Base-by-base conservation (phyloP, 768 basidiomycete species). In the Sporobolomyces pararoseus region DNA sequence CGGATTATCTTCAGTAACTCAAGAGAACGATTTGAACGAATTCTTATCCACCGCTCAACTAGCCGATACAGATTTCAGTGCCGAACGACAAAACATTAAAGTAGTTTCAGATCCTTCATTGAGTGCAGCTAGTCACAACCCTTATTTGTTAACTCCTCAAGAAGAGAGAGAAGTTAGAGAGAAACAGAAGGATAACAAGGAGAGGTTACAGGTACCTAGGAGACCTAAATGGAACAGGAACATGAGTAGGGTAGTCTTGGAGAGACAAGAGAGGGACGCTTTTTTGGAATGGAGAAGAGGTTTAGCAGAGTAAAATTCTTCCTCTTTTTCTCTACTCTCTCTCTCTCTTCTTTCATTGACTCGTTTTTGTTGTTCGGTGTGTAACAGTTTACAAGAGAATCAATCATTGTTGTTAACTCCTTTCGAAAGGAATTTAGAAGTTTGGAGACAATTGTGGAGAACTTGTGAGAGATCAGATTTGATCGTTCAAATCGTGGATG, bases 401-500 rank as follows among this genome's bases (percentile, higher is more conserved):
- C 89, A 95, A 65, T 85, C 86, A 47, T 85, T 98, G 34, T 84
- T 97, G n/a, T 83, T 97, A 1, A 95, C 94, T 0, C 95, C 93
- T 7, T 99, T 96, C 77, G 96, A 99, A 78, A 88, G 93, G 57
- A 99, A 98, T 77, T 81, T 99, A 37, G 94, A 98, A 82, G 96
- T 99, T 17, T 98, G 96, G 95, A 83, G 96, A 50, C 96, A 99
- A 77, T 84, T 99, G 12, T 99, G 96, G 96, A 84, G 96, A 60
- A 96, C 98, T 2, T 81, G 96, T 13, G 96, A 99, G 81, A 86
- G 93, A 27, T 96, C 95, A 2, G 90, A 96, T 75, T 85, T 99
- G 29, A 81, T 98, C 37, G 89, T 98, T 3, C 92, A 98, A 80
- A 95, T 99, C 59, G 90, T 96, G 60, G 96, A 99, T 77, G 92